A percentile compares a stretch with the other conserved stretches of the same genome.
Conservation (phyloP, 78 protist species). For the Dictyostelium capitatum region DNA sequence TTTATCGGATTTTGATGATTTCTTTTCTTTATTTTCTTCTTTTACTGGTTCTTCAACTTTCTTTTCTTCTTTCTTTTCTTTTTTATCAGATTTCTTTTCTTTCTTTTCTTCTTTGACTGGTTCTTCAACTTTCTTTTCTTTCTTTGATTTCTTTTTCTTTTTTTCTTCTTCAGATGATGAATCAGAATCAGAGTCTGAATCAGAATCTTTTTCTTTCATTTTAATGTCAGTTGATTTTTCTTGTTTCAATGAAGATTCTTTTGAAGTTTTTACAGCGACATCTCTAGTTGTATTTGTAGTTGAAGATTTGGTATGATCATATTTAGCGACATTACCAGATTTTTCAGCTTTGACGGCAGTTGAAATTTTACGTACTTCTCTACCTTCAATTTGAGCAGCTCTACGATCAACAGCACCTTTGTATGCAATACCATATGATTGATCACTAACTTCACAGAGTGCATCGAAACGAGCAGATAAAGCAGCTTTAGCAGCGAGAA, state of each 20-base stretch:
- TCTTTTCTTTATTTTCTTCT: constrained; percentile 28
- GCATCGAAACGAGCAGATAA: constrained; percentile 98
- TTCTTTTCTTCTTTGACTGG: constrained; percentile 2
- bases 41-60: not conserved
- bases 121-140: constrained; percentile 13
- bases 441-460: constrained; percentile 91
- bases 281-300: constrained; percentile 20
- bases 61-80: constrained; percentile 28
- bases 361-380: constrained; percentile 28
- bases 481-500: constrained; percentile 97
- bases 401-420: constrained; percentile 89
- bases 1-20: not conserved
- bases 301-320: constrained; percentile 35
- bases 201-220: not conserved
- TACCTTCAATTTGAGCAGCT: constrained; percentile 86
- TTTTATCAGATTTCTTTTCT: constrained; percentile 2
- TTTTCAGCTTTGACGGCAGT: constrained; percentile 16
- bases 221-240: not conserved
- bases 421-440: constrained; percentile 87
- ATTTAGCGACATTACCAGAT: not conserved
- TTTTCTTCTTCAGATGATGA: constrained; percentile 23
- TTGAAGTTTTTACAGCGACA: not conserved
- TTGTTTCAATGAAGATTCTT: constrained; percentile 9
- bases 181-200: constrained; percentile 6
- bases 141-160: not conserved